Conservation (phyloP, 2,329 filamentous ascomycete genomes). For the Fusarium irregulare region DNA sequence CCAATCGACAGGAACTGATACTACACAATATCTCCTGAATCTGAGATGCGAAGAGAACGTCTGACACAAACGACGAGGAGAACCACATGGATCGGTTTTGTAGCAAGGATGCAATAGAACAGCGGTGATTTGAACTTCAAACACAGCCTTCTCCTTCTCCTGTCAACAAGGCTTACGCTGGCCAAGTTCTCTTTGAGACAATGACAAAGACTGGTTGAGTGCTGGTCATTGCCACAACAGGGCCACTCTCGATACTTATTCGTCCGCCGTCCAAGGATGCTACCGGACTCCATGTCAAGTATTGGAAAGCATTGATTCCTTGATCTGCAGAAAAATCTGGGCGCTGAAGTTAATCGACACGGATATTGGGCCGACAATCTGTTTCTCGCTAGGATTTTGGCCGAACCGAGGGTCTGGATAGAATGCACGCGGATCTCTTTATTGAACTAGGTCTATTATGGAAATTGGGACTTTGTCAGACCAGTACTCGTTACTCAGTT, state of each 20-base stretch:
- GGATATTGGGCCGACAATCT: not conserved
- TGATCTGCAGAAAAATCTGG: not conserved
- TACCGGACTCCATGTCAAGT: not conserved
- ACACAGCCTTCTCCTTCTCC: constrained; percentile 2
- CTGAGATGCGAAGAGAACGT: not conserved
- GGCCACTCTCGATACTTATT: not conserved
- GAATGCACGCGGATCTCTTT: constrained; percentile 1
- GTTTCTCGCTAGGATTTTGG: not conserved
- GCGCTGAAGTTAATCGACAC: not conserved
- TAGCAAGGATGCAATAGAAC: not conserved
- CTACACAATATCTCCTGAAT: not conserved
- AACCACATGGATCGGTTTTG: not conserved
- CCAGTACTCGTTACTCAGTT: not conserved
- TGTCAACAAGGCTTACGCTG: not conserved
- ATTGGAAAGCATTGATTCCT: not conserved
- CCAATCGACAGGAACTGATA: not conserved
- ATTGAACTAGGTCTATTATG: constrained; percentile 2
- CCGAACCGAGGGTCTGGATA: not conserved
- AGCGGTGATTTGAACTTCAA: too few species aligned
- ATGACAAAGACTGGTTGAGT: not conserved
- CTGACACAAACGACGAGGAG: not conserved
- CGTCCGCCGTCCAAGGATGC: not conserved
- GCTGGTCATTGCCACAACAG: constrained; percentile 1
- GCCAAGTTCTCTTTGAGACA: not conserved
- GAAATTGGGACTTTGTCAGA: not conserved